Evolutionary conservation across 805 yeast species (phyloP).

Genomic region (Saccharomycopsis synnaedendra): DNA sequence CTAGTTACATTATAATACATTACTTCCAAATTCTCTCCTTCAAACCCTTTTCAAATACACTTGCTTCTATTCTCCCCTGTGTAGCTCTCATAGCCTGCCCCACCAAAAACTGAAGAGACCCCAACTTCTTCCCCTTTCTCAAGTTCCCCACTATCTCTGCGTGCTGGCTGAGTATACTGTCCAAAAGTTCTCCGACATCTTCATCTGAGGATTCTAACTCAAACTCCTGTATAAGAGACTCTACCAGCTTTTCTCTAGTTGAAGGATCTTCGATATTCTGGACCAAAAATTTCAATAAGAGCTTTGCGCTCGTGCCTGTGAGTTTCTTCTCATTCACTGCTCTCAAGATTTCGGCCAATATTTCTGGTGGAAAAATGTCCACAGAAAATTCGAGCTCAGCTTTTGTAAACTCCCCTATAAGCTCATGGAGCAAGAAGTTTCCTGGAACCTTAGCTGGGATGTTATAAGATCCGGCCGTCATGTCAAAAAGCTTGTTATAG

Average conservation of each 20-base stretch:
- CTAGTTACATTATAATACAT: no score
- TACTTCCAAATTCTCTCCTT: conserved; percentile 18
- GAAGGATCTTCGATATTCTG: conserved; percentile 31
- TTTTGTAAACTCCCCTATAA: conserved; percentile 58
- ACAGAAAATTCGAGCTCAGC: conserved; percentile 22
- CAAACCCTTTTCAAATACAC: conserved; percentile 25
- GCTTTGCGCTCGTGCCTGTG: conserved; percentile 59
- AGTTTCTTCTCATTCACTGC: conserved; percentile 33
- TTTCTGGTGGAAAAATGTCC: conserved; percentile 27
- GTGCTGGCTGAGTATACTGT: conserved; percentile 32
- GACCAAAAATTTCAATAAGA: conserved; percentile 51
- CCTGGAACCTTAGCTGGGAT: conserved; percentile 33
- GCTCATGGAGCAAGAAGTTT: conserved; percentile 78
- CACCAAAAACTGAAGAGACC: conserved; percentile 63
- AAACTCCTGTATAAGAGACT: conserved; percentile 39
- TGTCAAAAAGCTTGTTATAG: conserved; percentile 34
- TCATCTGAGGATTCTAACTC: conserved; percentile 32
- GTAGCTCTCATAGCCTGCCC: conserved; percentile 79
- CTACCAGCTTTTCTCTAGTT: conserved; percentile 22
- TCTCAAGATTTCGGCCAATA: conserved; percentile 43
- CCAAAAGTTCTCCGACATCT: conserved; percentile 30
- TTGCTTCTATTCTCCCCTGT: conserved; percentile 43
- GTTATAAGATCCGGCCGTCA: conserved; percentile 17
- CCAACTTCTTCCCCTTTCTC: conserved; percentile 41
- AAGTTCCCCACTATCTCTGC: conserved; percentile 48